Evolutionary conservation across 495 filamentous ascomycete genomes (phyloP).

Genomic region (Tricharina praecox): DNA sequence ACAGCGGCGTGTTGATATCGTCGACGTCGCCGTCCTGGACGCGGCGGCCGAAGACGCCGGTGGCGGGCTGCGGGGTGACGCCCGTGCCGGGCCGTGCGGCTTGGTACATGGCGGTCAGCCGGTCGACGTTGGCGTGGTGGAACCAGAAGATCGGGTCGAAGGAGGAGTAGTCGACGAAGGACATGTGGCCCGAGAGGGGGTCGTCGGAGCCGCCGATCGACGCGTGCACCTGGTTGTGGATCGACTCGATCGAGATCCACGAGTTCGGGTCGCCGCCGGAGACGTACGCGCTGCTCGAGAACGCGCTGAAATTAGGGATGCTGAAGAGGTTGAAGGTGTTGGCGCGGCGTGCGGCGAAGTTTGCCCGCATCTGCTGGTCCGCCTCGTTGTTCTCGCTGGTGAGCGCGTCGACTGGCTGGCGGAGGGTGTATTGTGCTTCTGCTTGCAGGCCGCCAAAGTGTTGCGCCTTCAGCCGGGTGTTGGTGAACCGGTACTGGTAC

Average conservation of each 20-base stretch:
- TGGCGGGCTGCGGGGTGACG: slow-evolving; percentile 30
- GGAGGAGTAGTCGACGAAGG: slow-evolving; percentile 39
- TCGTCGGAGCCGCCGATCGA: neutral
- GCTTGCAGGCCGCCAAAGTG: slow-evolving; percentile 4
- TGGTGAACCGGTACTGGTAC: slow-evolving; percentile 41
- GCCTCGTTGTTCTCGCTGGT: slow-evolving; percentile 8
- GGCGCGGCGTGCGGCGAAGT: slow-evolving; percentile 10
- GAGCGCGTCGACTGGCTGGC: slow-evolving; percentile 13
- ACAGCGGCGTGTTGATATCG: slow-evolving; percentile 21
- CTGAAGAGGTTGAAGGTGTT: slow-evolving; percentile 25
- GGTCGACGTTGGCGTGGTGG: slow-evolving; percentile 35
- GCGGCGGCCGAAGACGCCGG: neutral
- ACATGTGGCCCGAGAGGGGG: slow-evolving; percentile 25
- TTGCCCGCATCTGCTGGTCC: slow-evolving; percentile 9
- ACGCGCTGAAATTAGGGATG: slow-evolving; percentile 18
- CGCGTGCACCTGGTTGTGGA: slow-evolving; percentile 10
- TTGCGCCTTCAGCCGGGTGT: neutral
- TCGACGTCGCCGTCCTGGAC: slow-evolving; percentile 8
- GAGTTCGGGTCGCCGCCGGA: neutral
- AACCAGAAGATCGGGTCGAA: slow-evolving; percentile 31
- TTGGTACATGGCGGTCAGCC: slow-evolving; percentile 51
- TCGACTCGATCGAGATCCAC: slow-evolving; percentile 9
- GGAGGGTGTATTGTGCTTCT: neutral
- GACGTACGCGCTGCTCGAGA: slow-evolving; percentile 11
- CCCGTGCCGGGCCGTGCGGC: slow-evolving; percentile 42